Percentiles rank a stretch among this genome's conserved stretches.
Conservation (phyloP, 805 yeast genomes). For the Kluyveromyces lactis region DNA sequence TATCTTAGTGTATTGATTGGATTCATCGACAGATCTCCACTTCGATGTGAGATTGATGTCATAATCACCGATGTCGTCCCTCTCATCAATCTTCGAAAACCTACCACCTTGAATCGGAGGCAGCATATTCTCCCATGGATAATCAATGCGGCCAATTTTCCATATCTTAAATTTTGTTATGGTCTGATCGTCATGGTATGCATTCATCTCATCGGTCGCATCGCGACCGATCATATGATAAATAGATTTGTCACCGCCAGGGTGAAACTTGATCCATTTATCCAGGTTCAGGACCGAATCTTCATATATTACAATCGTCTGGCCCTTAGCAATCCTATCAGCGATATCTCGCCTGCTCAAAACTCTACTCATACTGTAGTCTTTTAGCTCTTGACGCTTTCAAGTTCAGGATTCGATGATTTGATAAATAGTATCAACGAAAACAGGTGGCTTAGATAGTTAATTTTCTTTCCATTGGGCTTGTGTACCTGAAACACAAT, state of each 20-base stretch:
- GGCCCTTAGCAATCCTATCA: conserved; percentile 56
- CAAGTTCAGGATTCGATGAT: too few relatives aligned
- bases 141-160: conserved; percentile 57
- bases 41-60: conserved; percentile 1
- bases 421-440: too few relatives aligned
- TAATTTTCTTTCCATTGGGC: too few relatives aligned
- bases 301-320: conserved; percentile 60
- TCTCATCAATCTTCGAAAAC: conserved; percentile 30
- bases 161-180: conserved; percentile 42
- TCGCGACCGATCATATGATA: conserved; percentile 81
- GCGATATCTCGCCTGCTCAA: conserved; percentile 42
- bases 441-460: too few relatives aligned
- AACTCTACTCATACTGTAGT: conserved; percentile 12
- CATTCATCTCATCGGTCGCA: conserved; percentile 85
- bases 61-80: conserved; percentile 5
- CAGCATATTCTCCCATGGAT: conserved; percentile 61
- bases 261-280: conserved; percentile 65
- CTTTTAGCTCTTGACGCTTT: too few relatives aligned
- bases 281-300: conserved; percentile 56
- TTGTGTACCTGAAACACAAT: too few relatives aligned
- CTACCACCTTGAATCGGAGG: conserved; percentile 87
- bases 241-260: conserved; percentile 85
- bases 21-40: conserved; percentile 5
- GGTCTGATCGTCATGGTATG: conserved; percentile 65
- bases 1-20: conserved; percentile 4